Evolutionary conservation across 257 asterid genomes (phyloP), one percentile per base, ranked within the genome.

Genomic region (Capsicum baccatum): DNA sequence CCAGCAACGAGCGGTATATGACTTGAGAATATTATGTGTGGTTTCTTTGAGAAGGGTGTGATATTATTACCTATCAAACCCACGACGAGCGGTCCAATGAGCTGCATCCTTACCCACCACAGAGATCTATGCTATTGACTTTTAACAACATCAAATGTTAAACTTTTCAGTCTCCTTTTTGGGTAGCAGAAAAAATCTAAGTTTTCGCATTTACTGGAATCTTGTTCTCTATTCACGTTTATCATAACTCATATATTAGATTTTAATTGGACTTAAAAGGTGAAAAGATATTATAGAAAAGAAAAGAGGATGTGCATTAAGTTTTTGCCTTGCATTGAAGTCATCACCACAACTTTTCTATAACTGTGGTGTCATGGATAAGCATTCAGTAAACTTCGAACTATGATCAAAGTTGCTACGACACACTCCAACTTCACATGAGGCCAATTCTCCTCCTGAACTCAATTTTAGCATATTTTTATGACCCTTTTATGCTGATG

Each of bases 141-240:
- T 67, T 50, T 19, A 48, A 6, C 17, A 48, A 50, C 80, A 11
- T 12, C 47, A 76, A 26, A 13, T 2, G 47, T 21, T 66, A 5
- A 66, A 52, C 10, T 8, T 26, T 66, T 33, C n/a, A 76, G 81
- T 76, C 81, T 76, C 81, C 81, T 76, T 76, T 6, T 76, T 52
- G 47, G 63, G 21, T 50, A 52, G 48, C 81, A 50, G 47, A 76
- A 5, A 21, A 21, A 76, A 26, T 52, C 44, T 12, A 52, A 76
- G 47, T 48, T 76, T 26, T 52, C 63, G 15, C 26, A 76, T 76
- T 50, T 76, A 6, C 52, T 21, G 81, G 81, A 76, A 52, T 52
- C 81, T 21, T 76, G 81, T 52, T 74, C 44, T 19, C 60, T 9
- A 33, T 26, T 64, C 9, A 33, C 44, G 9, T 64, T 21, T 63